phyloP scores from a whole-genome alignment of 371 early-diverging fungal species.

The Mucor piriformis region DNA sequence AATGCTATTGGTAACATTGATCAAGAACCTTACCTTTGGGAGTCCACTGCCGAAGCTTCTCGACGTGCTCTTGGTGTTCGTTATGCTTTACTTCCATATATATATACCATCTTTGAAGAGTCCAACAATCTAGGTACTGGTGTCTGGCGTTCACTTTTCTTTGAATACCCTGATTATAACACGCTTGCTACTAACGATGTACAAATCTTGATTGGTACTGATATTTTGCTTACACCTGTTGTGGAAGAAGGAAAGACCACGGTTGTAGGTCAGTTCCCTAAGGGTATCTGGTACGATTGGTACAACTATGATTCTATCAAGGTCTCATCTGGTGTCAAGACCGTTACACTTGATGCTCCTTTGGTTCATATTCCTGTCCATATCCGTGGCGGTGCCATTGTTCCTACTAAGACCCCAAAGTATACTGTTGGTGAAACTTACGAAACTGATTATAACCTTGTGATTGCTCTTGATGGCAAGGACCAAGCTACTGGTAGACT shows the following conservation, averaged over 20 bases:
- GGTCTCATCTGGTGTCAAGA: conserved; percentile 7
- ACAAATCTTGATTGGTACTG: conserved; percentile 42
- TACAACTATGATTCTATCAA: conserved; percentile 25
- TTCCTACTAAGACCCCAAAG: conserved; percentile 53
- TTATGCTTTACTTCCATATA: conserved; percentile 68
- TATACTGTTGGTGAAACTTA: conserved; percentile 51
- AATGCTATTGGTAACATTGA: conserved; percentile 34
- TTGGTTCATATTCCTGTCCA: conserved; percentile 52
- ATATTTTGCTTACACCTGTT: conserved; percentile 64
- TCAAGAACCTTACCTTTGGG: conserved; percentile 67
- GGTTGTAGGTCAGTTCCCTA: conserved; percentile 60
- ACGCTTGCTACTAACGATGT: conserved; percentile 25
- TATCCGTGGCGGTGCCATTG: conserved; percentile 49
- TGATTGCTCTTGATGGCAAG: conserved; percentile 53
- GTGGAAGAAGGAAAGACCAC: conserved; percentile 38
- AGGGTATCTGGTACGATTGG: conserved; percentile 62
- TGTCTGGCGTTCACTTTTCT: conserved; percentile 51
- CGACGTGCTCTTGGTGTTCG: conserved; percentile 59
- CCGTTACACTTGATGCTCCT: conserved; percentile 43
- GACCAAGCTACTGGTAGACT: conserved; percentile 50
- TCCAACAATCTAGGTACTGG: conserved; percentile 48
- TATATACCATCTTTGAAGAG: conserved; percentile 67
- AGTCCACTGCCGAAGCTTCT: conserved; percentile 45
- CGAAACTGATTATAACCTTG: conserved; percentile 43
- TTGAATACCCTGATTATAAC: conserved; percentile 35